Evolutionary conservation across 1,139 yeast species (phyloP).

Genomic region (Geotrichum fermentans): DNA sequence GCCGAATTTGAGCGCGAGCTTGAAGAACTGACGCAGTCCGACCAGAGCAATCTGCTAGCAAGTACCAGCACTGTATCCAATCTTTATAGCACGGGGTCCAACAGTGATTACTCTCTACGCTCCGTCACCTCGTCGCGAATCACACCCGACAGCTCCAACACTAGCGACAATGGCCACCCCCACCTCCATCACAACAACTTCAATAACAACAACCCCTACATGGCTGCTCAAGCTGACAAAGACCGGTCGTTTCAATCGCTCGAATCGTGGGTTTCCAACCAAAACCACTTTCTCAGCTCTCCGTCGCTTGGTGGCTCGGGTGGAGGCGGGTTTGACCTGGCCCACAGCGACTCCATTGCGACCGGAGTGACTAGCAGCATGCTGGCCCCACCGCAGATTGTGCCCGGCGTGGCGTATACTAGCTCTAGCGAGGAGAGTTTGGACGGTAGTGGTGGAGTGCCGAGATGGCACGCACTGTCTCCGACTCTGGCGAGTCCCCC

Average conservation of each 20-base stretch:
- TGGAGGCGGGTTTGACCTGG: background rate
- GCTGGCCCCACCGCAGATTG: background rate
- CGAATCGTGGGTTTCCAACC: slow-evolving; percentile 9
- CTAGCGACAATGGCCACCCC: background rate
- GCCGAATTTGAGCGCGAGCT: background rate
- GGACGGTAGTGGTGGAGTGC: background rate
- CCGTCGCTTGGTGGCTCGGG: too few relatives aligned
- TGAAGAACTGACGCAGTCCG: background rate
- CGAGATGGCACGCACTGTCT: too few relatives aligned
- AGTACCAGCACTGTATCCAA: background rate
- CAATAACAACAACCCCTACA: background rate
- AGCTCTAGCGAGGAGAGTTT: background rate
- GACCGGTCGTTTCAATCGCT: background rate
- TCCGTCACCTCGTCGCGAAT: background rate
- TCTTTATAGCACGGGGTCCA: background rate
- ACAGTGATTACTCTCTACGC: background rate
- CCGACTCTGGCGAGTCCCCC: background rate
- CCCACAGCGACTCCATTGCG: background rate
- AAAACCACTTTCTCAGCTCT: background rate
- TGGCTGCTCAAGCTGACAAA: background rate
- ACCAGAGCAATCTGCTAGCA: background rate
- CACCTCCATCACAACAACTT: background rate
- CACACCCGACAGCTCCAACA: background rate
- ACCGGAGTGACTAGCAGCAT: background rate
- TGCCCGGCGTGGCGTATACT: background rate